phyloP scores from a whole-genome alignment of 176 grass and related monocot genomes.

The Alloteropsis semialata region DNA sequence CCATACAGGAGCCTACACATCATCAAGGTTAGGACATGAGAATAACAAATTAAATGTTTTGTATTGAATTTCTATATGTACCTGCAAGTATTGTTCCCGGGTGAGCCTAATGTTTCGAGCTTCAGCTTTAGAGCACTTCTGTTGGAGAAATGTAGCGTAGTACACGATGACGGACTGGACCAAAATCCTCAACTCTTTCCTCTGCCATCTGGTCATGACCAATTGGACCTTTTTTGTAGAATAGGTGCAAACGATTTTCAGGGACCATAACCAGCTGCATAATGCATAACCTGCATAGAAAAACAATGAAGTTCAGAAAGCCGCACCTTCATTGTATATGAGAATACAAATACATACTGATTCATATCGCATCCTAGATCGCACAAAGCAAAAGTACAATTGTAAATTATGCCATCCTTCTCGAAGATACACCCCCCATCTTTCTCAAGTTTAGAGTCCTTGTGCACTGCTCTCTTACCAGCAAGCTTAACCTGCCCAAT shows the following conservation, averaged over 20 bases:
- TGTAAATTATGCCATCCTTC: conserved; percentile 80
- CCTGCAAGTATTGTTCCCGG: too few relatives aligned
- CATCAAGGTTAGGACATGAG: too few relatives aligned
- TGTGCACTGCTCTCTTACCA: conserved; percentile 67
- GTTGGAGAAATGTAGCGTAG: too few relatives aligned
- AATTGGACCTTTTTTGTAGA: conserved; percentile 64
- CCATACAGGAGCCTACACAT: too few relatives aligned
- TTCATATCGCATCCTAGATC: conserved; percentile 52
- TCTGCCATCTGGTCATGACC: conserved; percentile 70
- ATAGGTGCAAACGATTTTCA: conserved; percentile 69
- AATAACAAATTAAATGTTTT: too few relatives aligned
- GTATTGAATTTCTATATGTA: too few relatives aligned
- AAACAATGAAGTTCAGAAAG: neutral
- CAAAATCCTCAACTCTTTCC: conserved; percentile 81
- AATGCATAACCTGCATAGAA: conserved; percentile 51
- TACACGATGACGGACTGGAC: too few relatives aligned
- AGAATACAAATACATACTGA: conserved; percentile 45
- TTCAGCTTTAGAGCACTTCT: too few relatives aligned
- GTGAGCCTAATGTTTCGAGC: too few relatives aligned
- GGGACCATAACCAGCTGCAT: conserved; percentile 76
- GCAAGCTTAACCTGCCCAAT: conserved; percentile 64
- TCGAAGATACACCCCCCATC: conserved; percentile 62
- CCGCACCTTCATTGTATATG: neutral
- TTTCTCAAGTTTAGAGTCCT: conserved; percentile 67
- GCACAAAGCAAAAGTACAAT: conserved; percentile 64